Evolutionary conservation across 2,329 filamentous ascomycete genomes (phyloP).

Genomic region (Cladophialophora immunda): DNA sequence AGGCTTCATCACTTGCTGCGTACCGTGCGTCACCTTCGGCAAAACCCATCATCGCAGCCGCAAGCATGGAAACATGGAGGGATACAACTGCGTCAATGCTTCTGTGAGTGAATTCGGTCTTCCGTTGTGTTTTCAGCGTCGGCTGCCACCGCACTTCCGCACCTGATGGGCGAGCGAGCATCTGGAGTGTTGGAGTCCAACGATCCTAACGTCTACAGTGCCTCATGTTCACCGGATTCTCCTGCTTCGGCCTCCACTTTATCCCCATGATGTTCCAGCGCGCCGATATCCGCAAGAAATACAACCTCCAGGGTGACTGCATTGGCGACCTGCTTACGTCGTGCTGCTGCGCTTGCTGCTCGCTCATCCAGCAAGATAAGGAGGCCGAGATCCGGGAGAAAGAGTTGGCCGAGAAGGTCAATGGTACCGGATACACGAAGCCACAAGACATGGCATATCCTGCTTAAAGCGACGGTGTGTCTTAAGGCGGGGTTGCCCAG

Average conservation of each 20-base stretch:
- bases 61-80: conserved; percentile 43
- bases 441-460: conserved; percentile 31
- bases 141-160: background rate
- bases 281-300: conserved; percentile 62
- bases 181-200: background rate
- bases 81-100: conserved; percentile 43
- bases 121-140: background rate
- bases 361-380: conserved; percentile 66
- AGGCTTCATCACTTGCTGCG: conserved; percentile 42
- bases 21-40: conserved; percentile 46
- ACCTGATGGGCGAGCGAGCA: background rate
- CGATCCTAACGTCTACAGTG: conserved; percentile 42
- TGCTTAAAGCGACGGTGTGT: background rate
- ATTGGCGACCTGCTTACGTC: conserved; percentile 60
- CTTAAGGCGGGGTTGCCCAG: background rate
- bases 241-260: conserved; percentile 45
- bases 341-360: conserved; percentile 66
- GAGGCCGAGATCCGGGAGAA: conserved; percentile 49
- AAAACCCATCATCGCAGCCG: conserved; percentile 42
- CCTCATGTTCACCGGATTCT: conserved; percentile 46
- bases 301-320: conserved; percentile 61
- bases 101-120: conserved; percentile 26
- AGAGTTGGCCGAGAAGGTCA: conserved; percentile 31
- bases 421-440: conserved; percentile 30
- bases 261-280: conserved; percentile 63